Conservation (phyloP, 2,329 filamentous ascomycete genomes). For the Curvularia eragrostidis region DNA sequence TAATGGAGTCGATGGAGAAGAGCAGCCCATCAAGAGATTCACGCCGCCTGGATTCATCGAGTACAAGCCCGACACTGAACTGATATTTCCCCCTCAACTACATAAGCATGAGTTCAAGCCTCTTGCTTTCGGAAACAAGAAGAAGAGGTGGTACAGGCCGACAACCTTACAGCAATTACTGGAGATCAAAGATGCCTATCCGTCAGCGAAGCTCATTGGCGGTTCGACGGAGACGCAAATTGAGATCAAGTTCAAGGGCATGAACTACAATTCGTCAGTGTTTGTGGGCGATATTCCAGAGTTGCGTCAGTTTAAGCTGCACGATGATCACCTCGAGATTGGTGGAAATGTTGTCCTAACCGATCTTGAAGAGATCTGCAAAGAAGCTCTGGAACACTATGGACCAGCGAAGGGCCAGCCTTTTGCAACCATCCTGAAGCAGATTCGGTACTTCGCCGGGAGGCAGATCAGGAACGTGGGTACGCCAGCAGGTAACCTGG, state of each 20-base stretch:
- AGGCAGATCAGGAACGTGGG: conserved; percentile 97
- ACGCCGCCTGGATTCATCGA: conserved; percentile 91
- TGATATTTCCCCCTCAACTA: conserved; percentile 90
- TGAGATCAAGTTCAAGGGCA: conserved; percentile 96
- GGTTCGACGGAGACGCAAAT: conserved; percentile 98
- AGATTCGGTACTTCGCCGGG: conserved; percentile 93
- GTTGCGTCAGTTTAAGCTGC: conserved; percentile 79
- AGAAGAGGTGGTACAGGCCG: conserved; percentile 91
- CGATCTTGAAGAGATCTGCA: conserved; percentile 84
- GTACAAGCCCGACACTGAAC: conserved; percentile 89
- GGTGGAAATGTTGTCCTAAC: conserved; percentile 93
- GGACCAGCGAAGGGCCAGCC: conserved; percentile 75
- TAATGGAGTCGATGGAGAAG: conserved; percentile 48
- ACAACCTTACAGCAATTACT: conserved; percentile 85
- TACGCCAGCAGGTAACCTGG: conserved; percentile 91
- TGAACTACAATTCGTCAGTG: conserved; percentile 87
- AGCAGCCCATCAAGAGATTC: conserved; percentile 66
- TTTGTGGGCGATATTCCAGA: conserved; percentile 94
- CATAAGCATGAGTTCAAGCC: conserved; percentile 83
- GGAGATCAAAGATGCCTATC: conserved; percentile 86
- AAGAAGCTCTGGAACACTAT: conserved; percentile 79
- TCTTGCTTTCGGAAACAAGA: conserved; percentile 90
- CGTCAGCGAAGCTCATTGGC: conserved; percentile 90
- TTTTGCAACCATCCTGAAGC: conserved; percentile 90
- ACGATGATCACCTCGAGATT: conserved; percentile 84